Evolutionary conservation across 257 asterid species (phyloP).

Genomic region (Euphrasia confusa): DNA sequence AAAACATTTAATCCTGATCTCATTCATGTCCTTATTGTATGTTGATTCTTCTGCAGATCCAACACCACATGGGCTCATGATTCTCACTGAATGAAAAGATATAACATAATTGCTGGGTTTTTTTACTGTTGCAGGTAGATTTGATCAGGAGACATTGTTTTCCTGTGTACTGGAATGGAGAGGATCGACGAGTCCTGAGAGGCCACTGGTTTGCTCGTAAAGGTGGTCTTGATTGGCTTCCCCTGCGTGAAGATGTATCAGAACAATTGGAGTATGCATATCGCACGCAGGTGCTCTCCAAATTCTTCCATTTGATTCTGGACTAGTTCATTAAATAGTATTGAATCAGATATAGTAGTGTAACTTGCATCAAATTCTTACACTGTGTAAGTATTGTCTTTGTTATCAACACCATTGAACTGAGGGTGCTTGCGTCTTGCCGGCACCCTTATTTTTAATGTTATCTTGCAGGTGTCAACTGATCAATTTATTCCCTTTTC

Average conservation of each 20-base stretch:
- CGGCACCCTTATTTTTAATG: constrained; percentile 6
- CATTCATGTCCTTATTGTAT: constrained; percentile 1
- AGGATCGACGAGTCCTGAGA: constrained; percentile 78
- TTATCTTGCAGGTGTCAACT: constrained; percentile 16
- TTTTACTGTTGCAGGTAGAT: constrained; percentile 61
- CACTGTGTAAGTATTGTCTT: constrained; percentile 11
- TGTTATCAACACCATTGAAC: neutral
- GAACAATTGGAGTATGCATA: constrained; percentile 97
- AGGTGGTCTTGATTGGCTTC: constrained; percentile 96
- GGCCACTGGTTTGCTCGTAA: constrained; percentile 99
- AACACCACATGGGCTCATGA: constrained; percentile 18
- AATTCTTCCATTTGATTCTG: constrained; percentile 16
- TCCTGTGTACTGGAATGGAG: constrained; percentile 97
- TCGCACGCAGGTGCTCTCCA: constrained; percentile 49
- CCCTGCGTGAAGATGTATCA: constrained; percentile 88
- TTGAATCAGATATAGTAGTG: constrained; percentile 8
- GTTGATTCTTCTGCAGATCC: constrained; percentile 5
- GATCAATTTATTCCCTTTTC: constrained; percentile 16
- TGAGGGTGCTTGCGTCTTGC: neutral
- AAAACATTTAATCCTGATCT: neutral
- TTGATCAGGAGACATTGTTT: constrained; percentile 83
- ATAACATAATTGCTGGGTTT: constrained; percentile 18
- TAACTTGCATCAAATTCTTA: too few relatives aligned
- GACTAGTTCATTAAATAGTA: constrained; percentile 19
- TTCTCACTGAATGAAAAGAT: constrained; percentile 13